Evolutionary conservation across 2,329 filamentous ascomycete genomes (phyloP).

Genomic region (Xenoacremonium recifei): DNA sequence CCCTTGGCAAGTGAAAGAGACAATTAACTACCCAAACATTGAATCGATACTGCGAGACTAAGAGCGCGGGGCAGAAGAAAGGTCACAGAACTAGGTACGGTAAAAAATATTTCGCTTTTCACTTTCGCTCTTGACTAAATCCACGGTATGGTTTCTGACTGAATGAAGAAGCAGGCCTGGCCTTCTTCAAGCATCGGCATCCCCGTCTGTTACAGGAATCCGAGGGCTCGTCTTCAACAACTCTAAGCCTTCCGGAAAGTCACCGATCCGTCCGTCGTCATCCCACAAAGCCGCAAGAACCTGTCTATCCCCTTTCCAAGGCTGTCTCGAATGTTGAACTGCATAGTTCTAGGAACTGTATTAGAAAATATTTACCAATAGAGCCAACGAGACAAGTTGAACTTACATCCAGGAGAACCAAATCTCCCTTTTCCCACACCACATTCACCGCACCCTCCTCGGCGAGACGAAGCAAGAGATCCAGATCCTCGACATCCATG

Average conservation of each 20-base stretch:
- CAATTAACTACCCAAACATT: too few relatives aligned
- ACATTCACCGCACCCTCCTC: conserved; percentile 23
- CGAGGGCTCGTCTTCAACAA: conserved; percentile 5
- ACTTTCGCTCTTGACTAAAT: too few relatives aligned
- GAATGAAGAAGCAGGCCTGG: too few relatives aligned
- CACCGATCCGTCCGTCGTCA: conserved; percentile 21
- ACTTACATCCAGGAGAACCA: conserved; percentile 31
- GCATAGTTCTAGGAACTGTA: conserved; percentile 28
- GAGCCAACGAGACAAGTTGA: neutral
- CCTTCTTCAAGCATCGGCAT: too few relatives aligned
- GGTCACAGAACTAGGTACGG: too few relatives aligned
- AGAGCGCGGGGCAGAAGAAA: too few relatives aligned
- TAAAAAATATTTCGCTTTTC: too few relatives aligned
- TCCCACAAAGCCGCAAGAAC: conserved; percentile 34
- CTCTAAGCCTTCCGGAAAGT: conserved; percentile 22
- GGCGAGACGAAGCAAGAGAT: conserved; percentile 27
- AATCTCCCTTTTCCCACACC: conserved; percentile 28
- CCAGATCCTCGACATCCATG: conserved; percentile 28
- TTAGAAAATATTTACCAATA: neutral
- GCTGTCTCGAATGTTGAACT: conserved; percentile 30
- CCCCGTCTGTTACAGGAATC: neutral
- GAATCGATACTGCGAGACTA: too few relatives aligned
- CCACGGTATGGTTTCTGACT: too few relatives aligned
- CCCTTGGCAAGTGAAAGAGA: too few relatives aligned
- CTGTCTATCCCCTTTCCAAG: conserved; percentile 30